phyloP scores from a whole-genome alignment of 768 basidiomycete species.

The Royoungia palumana region DNA sequence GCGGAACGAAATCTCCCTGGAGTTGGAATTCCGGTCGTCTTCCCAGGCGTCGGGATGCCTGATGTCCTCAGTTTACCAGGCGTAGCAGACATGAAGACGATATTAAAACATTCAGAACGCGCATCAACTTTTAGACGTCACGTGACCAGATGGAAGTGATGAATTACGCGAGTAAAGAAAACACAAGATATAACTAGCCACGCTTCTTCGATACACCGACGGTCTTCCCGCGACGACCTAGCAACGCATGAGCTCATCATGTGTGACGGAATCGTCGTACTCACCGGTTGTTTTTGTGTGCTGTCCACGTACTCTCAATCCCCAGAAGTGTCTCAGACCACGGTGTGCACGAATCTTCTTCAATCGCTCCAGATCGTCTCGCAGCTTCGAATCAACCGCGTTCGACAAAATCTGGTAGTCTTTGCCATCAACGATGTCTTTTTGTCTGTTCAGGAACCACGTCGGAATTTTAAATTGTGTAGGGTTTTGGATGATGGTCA shows the following conservation, averaged over 20 bases:
- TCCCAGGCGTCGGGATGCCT: slow-evolving; percentile 48
- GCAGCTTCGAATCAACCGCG: slow-evolving; percentile 94
- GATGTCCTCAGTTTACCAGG: slow-evolving; percentile 43
- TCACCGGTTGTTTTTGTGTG: slow-evolving; percentile 98
- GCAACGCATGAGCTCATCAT: neutral
- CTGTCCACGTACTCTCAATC: slow-evolving; percentile 93
- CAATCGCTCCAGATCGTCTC: slow-evolving; percentile 95
- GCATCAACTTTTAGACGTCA: slow-evolving; percentile 5
- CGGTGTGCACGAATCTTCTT: slow-evolving; percentile 99
- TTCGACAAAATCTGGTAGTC: slow-evolving; percentile 95
- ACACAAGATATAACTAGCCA: slow-evolving; percentile 35
- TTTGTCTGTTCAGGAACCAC: slow-evolving; percentile 99
- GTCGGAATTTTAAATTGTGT: slow-evolving; percentile 99
- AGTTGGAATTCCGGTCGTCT: slow-evolving; percentile 55
- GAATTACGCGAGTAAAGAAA: slow-evolving; percentile 8
- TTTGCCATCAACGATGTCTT: slow-evolving; percentile 97
- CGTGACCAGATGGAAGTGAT: slow-evolving; percentile 15
- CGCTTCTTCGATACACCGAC: slow-evolving; percentile 96
- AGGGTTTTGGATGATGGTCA: slow-evolving; percentile 99
- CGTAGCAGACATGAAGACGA: slow-evolving; percentile 38
- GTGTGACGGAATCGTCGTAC: slow-evolving; percentile 16
- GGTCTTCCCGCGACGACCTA: slow-evolving; percentile 93
- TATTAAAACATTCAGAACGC: neutral
- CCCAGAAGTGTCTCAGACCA: slow-evolving; percentile 91
- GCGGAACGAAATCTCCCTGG: slow-evolving; percentile 68